phyloP scores from a whole-genome alignment of 129 eudicot species.

The Heracleum sosnowskyi region DNA sequence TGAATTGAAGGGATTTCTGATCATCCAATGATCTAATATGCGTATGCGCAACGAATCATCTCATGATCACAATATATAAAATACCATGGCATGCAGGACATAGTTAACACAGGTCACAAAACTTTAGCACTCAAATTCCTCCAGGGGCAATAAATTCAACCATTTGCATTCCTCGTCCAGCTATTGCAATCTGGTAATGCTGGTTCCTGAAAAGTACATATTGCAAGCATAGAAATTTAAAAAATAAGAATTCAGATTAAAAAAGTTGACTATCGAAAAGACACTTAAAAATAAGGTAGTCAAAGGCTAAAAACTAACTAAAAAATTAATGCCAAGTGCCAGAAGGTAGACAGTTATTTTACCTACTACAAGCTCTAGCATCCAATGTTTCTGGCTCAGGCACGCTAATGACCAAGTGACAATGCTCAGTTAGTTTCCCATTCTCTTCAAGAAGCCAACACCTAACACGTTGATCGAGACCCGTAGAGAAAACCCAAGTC shows the following conservation, averaged over 20 bases:
- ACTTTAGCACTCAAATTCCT: background rate
- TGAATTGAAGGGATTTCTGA: background rate
- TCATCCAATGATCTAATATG: background rate
- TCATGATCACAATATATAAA: background rate
- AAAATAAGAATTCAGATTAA: background rate
- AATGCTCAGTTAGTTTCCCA: slow-evolving; percentile 49
- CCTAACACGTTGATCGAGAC: slow-evolving; percentile 96
- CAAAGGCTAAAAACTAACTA: background rate
- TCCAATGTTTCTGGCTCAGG: slow-evolving; percentile 98
- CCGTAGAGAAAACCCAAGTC: slow-evolving; percentile 81
- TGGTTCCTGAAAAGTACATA: slow-evolving; percentile 30
- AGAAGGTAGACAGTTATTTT: background rate
- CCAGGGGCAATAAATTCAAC: slow-evolving; percentile 49
- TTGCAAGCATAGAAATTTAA: background rate
- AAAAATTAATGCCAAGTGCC: background rate
- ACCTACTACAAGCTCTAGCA: slow-evolving; percentile 61
- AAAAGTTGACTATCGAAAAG: background rate
- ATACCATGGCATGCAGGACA: background rate
- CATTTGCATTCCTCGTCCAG: slow-evolving; percentile 97
- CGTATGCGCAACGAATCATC: background rate
- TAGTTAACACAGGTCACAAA: background rate
- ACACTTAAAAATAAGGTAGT: background rate
- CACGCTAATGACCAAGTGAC: slow-evolving; percentile 67
- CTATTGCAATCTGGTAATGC: slow-evolving; percentile 72
- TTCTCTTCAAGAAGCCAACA: slow-evolving; percentile 59